A percentile compares a stretch with the other conserved stretches of the same genome.
Conservation (phyloP, 2,329 filamentous ascomycete species). For the Alternaria arborescens region DNA sequence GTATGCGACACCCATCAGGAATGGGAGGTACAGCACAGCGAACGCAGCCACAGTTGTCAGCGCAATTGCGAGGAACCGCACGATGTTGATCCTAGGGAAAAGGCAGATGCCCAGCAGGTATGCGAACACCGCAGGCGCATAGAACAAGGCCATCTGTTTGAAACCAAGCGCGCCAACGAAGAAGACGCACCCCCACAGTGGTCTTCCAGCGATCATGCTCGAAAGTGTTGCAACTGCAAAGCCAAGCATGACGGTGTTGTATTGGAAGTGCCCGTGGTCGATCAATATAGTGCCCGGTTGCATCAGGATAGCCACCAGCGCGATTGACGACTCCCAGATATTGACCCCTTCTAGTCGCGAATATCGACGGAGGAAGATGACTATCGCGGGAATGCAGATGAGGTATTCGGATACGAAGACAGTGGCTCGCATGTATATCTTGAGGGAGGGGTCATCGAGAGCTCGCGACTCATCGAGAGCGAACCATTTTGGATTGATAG, state of each 20-base stretch:
- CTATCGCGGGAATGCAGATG: constrained; percentile 82
- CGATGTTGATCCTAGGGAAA: constrained; percentile 73
- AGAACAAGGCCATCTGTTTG: constrained; percentile 99
- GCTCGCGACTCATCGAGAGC: constrained; percentile 83
- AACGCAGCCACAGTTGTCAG: constrained; percentile 78
- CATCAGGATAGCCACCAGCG: constrained; percentile 88
- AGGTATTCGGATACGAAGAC: constrained; percentile 92
- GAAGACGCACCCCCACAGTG: constrained; percentile 89
- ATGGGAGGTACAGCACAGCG: constrained; percentile 75
- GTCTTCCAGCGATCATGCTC: constrained; percentile 83
- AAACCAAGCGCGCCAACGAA: constrained; percentile 95
- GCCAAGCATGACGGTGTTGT: constrained; percentile 98
- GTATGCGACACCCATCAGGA: constrained; percentile 76
- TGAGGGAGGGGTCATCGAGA: constrained; percentile 78
- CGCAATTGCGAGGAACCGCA: constrained; percentile 77
- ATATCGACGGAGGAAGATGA: constrained; percentile 85
- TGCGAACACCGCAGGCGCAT: constrained; percentile 90
- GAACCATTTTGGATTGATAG: constrained; percentile 88
- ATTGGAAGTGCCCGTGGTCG: constrained; percentile 96
- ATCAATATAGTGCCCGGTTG: constrained; percentile 90
- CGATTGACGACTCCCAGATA: constrained; percentile 82
- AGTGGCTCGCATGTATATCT: constrained; percentile 95
- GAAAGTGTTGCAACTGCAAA: constrained; percentile 87
- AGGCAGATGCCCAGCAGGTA: constrained; percentile 88
- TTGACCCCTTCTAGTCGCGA: constrained; percentile 79